Evolutionary conservation across 768 basidiomycete genomes (phyloP).

Genomic region (Podaxis sp.): DNA sequence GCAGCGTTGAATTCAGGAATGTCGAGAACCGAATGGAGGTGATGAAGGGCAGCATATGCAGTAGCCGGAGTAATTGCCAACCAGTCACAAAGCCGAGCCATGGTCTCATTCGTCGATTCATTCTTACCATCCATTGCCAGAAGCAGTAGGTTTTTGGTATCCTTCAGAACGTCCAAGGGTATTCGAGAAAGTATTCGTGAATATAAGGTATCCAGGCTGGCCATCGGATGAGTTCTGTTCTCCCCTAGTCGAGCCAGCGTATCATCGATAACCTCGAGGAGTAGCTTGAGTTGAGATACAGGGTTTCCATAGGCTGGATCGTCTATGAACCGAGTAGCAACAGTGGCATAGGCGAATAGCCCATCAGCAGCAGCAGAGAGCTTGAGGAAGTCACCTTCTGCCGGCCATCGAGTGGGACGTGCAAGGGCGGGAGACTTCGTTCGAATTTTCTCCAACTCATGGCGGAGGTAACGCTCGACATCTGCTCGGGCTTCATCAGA

Average conservation of each 20-base stretch:
- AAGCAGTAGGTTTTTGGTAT: no score
- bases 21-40: not conserved
- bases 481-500: not conserved
- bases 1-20: not conserved
- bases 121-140: no score
- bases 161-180: no score
- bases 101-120: no score
- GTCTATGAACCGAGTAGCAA: not conserved
- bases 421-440: not conserved
- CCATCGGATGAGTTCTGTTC: not conserved
- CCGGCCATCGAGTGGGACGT: not conserved
- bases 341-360: not conserved
- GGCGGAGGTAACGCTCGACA: not conserved
- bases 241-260: not conserved
- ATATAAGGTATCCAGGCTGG: slow-evolving; percentile 10
- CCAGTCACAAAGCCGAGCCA: not conserved
- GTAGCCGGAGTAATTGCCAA: not conserved
- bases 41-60: not conserved
- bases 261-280: not conserved
- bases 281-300: not conserved
- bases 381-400: not conserved
- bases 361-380: not conserved
- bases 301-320: not conserved
- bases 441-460: not conserved
- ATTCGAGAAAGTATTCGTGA: not conserved